Percentiles rank a stretch among this genome's conserved stretches.
Conservation (phyloP, 2,329 filamentous ascomycete genomes). For the Cladobotryum mycophilum region DNA sequence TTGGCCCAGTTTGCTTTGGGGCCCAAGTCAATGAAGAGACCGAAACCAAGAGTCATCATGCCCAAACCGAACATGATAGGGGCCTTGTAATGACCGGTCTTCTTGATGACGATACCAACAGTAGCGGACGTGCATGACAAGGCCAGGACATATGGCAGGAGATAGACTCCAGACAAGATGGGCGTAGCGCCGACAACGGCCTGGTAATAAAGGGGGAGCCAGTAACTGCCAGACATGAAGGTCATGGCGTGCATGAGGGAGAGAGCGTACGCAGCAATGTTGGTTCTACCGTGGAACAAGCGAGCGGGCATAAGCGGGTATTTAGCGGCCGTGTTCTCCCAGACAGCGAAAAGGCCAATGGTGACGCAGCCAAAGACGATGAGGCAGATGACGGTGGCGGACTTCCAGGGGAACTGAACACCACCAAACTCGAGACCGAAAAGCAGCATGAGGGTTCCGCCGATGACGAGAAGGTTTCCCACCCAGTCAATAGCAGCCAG, state of each 20-base stretch:
- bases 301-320: slow-evolving; percentile 73
- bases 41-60: slow-evolving; percentile 58
- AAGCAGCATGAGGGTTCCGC: slow-evolving; percentile 77
- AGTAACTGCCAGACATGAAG: slow-evolving; percentile 75
- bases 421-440: slow-evolving; percentile 83
- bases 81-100: slow-evolving; percentile 59
- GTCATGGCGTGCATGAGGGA: slow-evolving; percentile 70
- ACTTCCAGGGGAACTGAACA: slow-evolving; percentile 67
- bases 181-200: slow-evolving; percentile 62
- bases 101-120: slow-evolving; percentile 52
- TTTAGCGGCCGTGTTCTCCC: slow-evolving; percentile 66
- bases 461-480: slow-evolving; percentile 56
- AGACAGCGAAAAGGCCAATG: slow-evolving; percentile 60
- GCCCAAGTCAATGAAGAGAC: slow-evolving; percentile 57
- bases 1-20: slow-evolving; percentile 48
- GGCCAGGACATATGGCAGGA: slow-evolving; percentile 63
- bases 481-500: slow-evolving; percentile 57
- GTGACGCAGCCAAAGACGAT: slow-evolving; percentile 65
- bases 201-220: slow-evolving; percentile 81
- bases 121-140: slow-evolving; percentile 56
- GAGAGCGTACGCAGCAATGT: slow-evolving; percentile 57
- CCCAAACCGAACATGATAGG: slow-evolving; percentile 54
- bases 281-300: slow-evolving; percentile 61
- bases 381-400: slow-evolving; percentile 68
- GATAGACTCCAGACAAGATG: slow-evolving; percentile 66